Conservation (phyloP, 2,329 filamentous ascomycete species). For the Truncatella angustata region DNA sequence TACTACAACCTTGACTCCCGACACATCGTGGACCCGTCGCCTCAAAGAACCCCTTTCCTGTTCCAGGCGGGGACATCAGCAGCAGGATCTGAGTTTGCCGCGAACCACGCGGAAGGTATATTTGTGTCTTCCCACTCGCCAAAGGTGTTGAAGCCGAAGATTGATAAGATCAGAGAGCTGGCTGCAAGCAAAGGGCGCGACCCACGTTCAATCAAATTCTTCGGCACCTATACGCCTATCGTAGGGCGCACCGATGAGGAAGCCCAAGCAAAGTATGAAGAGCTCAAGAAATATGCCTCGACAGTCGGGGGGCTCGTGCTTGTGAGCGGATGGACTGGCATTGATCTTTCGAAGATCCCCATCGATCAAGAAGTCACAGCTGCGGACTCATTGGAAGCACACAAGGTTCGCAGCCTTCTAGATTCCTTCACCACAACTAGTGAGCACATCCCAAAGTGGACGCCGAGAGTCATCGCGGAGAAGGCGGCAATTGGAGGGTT, state of each 20-base stretch:
- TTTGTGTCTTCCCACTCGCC: conserved; percentile 56
- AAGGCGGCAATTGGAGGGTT: conserved; percentile 37
- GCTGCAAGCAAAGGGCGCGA: conserved; percentile 52
- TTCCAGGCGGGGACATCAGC: conserved; percentile 59
- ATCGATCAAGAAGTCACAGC: conserved; percentile 56
- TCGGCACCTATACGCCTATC: conserved; percentile 48
- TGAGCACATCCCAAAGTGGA: conserved; percentile 41
- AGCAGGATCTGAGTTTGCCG: conserved; percentile 54
- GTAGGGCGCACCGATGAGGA: conserved; percentile 50
- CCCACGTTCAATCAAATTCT: conserved; percentile 55
- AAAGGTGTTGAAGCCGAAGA: conserved; percentile 44
- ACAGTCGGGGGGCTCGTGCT: conserved; percentile 53
- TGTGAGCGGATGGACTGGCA: conserved; percentile 58
- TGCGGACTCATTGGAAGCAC: conserved; percentile 51
- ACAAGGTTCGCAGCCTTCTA: conserved; percentile 48
- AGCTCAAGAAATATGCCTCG: conserved; percentile 50
- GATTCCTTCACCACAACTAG: conserved; percentile 48
- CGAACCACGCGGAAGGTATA: conserved; percentile 58
- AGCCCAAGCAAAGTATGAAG: conserved; percentile 49
- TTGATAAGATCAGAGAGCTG: conserved; percentile 50
- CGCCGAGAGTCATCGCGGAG: conserved; percentile 40
- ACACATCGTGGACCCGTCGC: conserved; percentile 52
- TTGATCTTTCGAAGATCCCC: conserved; percentile 56
- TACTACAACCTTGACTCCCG: conserved; percentile 46
- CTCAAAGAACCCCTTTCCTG: conserved; percentile 55